Evolutionary conservation across 345 rosid species (phyloP).

Genomic region (Salix exigua): DNA sequence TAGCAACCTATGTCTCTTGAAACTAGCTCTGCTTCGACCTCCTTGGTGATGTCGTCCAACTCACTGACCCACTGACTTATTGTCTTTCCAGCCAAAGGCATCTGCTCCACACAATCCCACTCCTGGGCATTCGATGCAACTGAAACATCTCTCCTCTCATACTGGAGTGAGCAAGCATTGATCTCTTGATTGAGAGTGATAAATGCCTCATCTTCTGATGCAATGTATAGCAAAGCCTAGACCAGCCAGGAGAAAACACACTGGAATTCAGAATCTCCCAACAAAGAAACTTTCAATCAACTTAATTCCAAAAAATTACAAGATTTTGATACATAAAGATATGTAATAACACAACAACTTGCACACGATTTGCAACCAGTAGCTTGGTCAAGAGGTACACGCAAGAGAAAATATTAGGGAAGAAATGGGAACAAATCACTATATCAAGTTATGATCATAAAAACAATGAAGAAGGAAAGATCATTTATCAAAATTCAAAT

Average conservation of each 20-base stretch:
- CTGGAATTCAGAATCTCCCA: constrained; percentile 6
- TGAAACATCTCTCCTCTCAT: constrained; percentile 43
- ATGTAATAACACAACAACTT: not conserved
- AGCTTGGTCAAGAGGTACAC: not conserved
- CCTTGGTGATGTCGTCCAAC: constrained; percentile 62
- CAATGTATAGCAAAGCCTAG: constrained; percentile 72
- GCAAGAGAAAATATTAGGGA: not conserved
- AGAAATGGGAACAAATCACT: not conserved
- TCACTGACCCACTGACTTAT: constrained; percentile 61
- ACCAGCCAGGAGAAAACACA: constrained; percentile 18
- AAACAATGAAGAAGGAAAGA: not conserved
- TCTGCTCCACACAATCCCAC: constrained; percentile 45
- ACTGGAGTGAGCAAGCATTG: constrained; percentile 49
- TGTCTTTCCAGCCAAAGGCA: constrained; percentile 64
- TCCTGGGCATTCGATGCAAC: constrained; percentile 31
- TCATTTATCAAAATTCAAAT: not conserved
- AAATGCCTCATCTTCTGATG: constrained; percentile 90
- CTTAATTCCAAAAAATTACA: not conserved
- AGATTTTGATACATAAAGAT: not conserved
- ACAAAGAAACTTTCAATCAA: not conserved
- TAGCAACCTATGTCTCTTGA: constrained; percentile 81
- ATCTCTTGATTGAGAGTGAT: constrained; percentile 51
- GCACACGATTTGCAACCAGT: not conserved
- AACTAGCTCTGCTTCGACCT: constrained; percentile 78
- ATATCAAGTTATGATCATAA: not conserved